Conservation (phyloP, 371 early-diverging fungal species). For the Enterospora canceri region DNA sequence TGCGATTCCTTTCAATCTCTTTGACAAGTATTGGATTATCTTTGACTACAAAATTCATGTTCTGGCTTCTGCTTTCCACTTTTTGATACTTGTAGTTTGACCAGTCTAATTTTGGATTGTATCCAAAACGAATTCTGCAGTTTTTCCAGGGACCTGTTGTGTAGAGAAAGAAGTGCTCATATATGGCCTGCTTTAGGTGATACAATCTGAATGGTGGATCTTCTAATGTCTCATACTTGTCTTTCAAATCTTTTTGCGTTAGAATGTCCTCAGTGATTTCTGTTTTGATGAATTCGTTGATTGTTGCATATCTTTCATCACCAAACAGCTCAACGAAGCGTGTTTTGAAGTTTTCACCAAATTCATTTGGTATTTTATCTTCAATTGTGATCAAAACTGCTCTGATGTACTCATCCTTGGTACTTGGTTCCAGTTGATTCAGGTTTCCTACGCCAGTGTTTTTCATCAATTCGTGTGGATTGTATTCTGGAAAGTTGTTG, state of each 20-base stretch:
- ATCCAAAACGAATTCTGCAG: constrained; percentile 48
- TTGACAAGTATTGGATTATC: constrained; percentile 39
- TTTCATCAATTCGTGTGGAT: constrained; percentile 9
- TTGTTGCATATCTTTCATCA: neutral
- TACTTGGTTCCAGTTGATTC: neutral
- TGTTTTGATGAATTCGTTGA: neutral
- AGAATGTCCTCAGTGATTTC: neutral
- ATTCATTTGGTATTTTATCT: neutral
- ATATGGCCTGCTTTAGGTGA: constrained; percentile 40
- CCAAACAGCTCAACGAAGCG: neutral
- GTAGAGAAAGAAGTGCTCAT: constrained; percentile 40
- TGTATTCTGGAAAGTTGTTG: constrained; percentile 14
- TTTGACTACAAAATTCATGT: constrained; percentile 28
- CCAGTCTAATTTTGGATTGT: constrained; percentile 46
- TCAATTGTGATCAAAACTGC: neutral
- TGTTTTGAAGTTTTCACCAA: neutral
- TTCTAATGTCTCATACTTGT: neutral
- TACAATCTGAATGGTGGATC: neutral
- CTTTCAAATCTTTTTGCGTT: neutral
- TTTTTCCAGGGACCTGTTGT: constrained; percentile 53
- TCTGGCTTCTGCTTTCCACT: constrained; percentile 29
- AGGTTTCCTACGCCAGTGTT: constrained; percentile 3
- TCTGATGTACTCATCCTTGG: neutral
- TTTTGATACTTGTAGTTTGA: constrained; percentile 49
- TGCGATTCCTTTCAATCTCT: constrained; percentile 34